These are phyloP conservation scores for Aciculoconidium aculeatum DNA, from an alignment of 805 yeast species.

Conservation along the genomic window DNA sequence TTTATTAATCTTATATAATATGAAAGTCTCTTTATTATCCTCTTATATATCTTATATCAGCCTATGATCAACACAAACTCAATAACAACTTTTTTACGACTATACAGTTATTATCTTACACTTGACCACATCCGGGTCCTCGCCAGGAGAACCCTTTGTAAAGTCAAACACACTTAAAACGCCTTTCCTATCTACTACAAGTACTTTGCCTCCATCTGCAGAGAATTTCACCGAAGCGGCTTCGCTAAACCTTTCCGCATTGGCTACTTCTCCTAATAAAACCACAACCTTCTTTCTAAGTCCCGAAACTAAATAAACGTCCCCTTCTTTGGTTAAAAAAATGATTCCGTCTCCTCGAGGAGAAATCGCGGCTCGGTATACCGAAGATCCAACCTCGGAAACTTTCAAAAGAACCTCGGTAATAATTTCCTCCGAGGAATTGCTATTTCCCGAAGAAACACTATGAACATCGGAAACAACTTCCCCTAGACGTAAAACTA, in stretches of 20 bases:
- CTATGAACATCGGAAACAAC: conserved; percentile 10
- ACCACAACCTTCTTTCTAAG: conserved; percentile 46
- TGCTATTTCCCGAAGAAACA: conserved; percentile 16
- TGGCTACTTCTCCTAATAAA: conserved; percentile 70
- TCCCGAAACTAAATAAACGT: conserved; percentile 55
- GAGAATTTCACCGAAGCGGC: conserved; percentile 78
- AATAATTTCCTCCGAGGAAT: conserved; percentile 18
- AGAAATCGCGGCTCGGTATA: conserved; percentile 68
- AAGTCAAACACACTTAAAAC: conserved; percentile 75
- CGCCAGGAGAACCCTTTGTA: conserved; percentile 75
- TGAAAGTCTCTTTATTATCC: too few species aligned
- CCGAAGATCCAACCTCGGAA: conserved; percentile 75
- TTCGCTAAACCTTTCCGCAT: conserved; percentile 65
- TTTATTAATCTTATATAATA: too few species aligned
- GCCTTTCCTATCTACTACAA: conserved; percentile 78
- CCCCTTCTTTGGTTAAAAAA: conserved; percentile 72
- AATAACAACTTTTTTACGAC: too few species aligned
- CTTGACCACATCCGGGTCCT: conserved; percentile 58
- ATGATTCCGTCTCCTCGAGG: conserved; percentile 87
- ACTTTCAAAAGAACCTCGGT: conserved; percentile 43
- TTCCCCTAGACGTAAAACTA: conserved; percentile 21
- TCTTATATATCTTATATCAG: too few species aligned
- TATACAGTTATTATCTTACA: conserved; percentile 48
- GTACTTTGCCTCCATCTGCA: conserved; percentile 74
- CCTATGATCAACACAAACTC: too few species aligned